Base-by-base conservation (phyloP, 2,329 filamentous ascomycete species). In the Aspergillus nomiae region DNA sequence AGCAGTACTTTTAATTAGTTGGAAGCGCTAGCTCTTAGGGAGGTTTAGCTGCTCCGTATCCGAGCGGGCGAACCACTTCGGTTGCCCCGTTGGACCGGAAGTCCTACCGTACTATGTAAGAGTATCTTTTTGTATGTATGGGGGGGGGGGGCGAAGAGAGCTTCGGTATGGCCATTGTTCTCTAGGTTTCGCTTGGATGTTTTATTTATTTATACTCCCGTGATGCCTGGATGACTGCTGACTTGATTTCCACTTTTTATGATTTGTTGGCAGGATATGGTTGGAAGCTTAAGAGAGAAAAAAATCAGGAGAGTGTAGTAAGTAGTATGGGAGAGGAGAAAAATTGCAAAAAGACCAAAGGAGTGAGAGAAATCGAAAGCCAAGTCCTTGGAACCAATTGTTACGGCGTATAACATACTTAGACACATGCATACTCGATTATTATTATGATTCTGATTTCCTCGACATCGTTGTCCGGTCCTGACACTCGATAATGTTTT, bases 41-140 rank as follows among this genome's bases (percentile, higher is more conserved):
- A 60, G 60, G 59, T 61, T 59, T 61, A 55, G 51, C n/a, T 36
- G 51, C 34, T 55, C 34, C 34, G 32, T 55, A 61, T 60, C 60
- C 63, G 61, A 58, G 63, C 63, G 61, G 60, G 64, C 65, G 65
- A 67, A 67, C 65, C 65, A 65, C 65, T 61, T 62, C 51, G 62
- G 65, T 66, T 64, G 65, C 64, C 64, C 65, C 62, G 62, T 66
- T 60, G 60, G 24, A 34, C 28, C 36, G n/a, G 56, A 58, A 54
- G 56, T 48, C 28, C 48, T 32, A 56, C 50, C 38, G 51, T 51
- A 53, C 46, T 59, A 54, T 59, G 58, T 54, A 41, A 41, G 28
- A 55, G 51, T 55, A 41, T 30, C 51, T 54, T n/a, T 51, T 48
- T 46, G 43, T 46, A 21, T 58, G 56, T 58, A 58, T 41, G 43